Percentiles rank a stretch among this genome's conserved stretches.
phyloP scores from a whole-genome alignment of 2,329 filamentous ascomycete species.

The Moelleriella libera region DNA sequence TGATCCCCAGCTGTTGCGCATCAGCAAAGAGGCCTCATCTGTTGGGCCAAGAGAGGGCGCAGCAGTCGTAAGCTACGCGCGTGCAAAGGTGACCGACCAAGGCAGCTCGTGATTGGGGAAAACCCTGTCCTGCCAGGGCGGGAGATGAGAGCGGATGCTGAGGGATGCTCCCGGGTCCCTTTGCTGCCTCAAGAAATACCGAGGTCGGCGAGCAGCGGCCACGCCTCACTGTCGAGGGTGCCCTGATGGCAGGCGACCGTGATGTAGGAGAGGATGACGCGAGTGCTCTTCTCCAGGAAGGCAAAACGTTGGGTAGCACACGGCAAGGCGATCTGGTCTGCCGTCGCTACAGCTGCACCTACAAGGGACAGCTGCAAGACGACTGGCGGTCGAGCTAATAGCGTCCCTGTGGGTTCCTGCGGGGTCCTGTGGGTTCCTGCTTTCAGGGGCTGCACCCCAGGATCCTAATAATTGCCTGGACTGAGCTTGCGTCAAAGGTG shows the following conservation, averaged over 20 bases:
- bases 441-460: not conserved
- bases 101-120: no score
- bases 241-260: not conserved
- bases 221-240: not conserved
- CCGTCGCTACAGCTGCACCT: not conserved
- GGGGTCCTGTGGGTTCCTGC: not conserved
- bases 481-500: not conserved
- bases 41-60: not conserved
- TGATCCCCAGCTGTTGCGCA: not conserved
- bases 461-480: not conserved
- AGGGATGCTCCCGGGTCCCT: not conserved
- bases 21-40: not conserved
- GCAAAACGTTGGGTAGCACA: not conserved
- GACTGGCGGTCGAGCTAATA: not conserved
- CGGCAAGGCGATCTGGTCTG: not conserved
- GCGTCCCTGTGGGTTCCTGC: conserved; percentile 1
- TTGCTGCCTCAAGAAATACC: not conserved
- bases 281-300: not conserved
- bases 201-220: not conserved
- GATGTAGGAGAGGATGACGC: not conserved
- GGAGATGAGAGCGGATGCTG: not conserved
- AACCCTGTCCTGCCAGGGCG: not conserved
- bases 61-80: no score
- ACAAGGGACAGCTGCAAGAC: not conserved
- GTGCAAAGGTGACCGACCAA: no score